Base-by-base conservation (phyloP, 345 rosid genomes). In the Ailanthus altissimus region DNA sequence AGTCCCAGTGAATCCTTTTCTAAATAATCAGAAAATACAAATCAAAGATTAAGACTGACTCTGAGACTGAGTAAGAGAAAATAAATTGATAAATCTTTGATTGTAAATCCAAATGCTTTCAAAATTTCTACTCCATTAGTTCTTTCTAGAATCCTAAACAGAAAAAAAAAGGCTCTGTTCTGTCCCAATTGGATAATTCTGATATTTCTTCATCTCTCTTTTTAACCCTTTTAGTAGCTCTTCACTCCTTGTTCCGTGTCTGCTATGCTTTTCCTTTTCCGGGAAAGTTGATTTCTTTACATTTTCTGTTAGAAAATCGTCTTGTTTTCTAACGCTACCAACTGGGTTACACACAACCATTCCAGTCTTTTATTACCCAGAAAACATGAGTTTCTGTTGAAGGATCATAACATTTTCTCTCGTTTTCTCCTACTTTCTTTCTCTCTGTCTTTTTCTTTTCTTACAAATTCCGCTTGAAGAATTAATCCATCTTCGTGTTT, bases 381-480 rank as follows among this genome's bases (percentile, higher is more conserved):
- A 74, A 84, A 77, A 67, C 62, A 49, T 72, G 84, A 78, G 78
- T 67, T 78, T 84, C 80, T 75, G 84, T 81, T 82, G 26, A 75
- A 74, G 62, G 28, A 11, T 23, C 9, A 56, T 15, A 15, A 9
- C 49, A 56, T 7, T 50, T 81, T 56, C 50, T 38, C 25, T 66
- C 32, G 8, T 60, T 70, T 43, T 79, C 70, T 51, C 10, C 42
- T 26, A 16, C 28, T 25, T 38, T n/a, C n/a, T n/a, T n/a, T n/a
- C n/a, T 72, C 36, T 58, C 56, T 20, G 40, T 43, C 9, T 8
- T 60, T 70, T 43, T 79, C 73, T 57, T 73, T 43, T 28, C 76
- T 50, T 74, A 6, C 18, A 63, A 60, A 66, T 38, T 45, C 42
- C 68, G 50, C 56, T 61, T 71, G 47, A 25, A 26, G n/a, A n/a